phyloP scores from a whole-genome alignment of 2,329 filamentous ascomycete genomes.

The Paraphaeosphaeria minitans region DNA sequence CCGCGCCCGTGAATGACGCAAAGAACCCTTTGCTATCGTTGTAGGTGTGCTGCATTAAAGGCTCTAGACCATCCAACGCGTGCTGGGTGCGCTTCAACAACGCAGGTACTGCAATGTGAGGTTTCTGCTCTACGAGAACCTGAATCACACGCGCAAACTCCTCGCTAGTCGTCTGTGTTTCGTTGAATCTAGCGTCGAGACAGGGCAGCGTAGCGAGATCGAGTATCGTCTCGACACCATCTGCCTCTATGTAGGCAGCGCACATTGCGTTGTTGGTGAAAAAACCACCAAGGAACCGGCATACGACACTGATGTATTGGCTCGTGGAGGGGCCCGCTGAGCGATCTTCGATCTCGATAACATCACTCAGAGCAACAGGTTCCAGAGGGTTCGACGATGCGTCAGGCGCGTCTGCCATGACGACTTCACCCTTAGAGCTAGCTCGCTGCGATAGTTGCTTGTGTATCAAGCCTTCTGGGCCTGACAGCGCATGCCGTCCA shows the following conservation, averaged over 20 bases:
- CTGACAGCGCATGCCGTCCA: constrained; percentile 52
- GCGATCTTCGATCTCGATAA: constrained; percentile 57
- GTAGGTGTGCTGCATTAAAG: constrained; percentile 62
- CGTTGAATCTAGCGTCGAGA: constrained; percentile 74
- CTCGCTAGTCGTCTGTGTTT: constrained; percentile 63
- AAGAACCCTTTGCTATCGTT: constrained; percentile 67
- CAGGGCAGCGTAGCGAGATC: constrained; percentile 84
- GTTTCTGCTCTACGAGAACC: constrained; percentile 78
- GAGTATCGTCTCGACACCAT: constrained; percentile 81
- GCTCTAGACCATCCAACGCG: constrained; percentile 69
- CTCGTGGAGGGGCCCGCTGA: constrained; percentile 59
- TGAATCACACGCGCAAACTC: constrained; percentile 76
- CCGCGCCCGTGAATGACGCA: constrained; percentile 59
- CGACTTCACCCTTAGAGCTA: constrained; percentile 58
- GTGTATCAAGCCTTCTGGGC: constrained; percentile 47
- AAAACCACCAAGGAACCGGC: constrained; percentile 78
- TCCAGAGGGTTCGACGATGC: constrained; percentile 17
- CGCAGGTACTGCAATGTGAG: constrained; percentile 80
- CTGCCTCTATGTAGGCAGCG: constrained; percentile 73
- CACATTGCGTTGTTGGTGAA: constrained; percentile 76
- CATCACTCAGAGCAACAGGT: constrained; percentile 42
- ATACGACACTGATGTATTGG: constrained; percentile 75
- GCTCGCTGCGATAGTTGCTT: constrained; percentile 19
- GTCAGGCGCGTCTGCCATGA: constrained; percentile 64
- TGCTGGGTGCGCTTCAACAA: constrained; percentile 75